Evolutionary conservation across 345 rosid species (phyloP), one percentile per base, ranked within the genome.

Genomic region (Firmiana major): DNA sequence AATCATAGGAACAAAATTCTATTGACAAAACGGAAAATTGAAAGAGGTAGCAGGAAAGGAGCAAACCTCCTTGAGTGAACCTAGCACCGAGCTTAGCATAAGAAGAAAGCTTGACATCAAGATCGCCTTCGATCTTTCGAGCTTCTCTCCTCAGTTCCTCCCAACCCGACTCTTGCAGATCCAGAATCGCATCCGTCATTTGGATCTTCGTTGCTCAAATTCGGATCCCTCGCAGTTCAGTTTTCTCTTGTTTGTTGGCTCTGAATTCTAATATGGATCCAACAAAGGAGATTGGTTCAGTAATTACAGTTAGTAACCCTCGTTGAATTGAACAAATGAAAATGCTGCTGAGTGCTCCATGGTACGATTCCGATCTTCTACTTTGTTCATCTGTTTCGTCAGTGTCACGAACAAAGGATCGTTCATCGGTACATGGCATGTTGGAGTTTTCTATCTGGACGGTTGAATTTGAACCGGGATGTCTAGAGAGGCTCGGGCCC

Each of bases 71-170:
- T 81, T 94, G 99, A 21, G 90, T 86, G 85, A 92, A 94, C 77
- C 98, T 87, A 43, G 97, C 85, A 45, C 99, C 99, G 63, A 97
- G 93, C 85, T 97, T 97, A 54, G 98, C 99, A 72, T 97, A 97
- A 31, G 98, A 94, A 64, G 98, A 92, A 71, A 97, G 96, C 86
- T 97, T 97, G 60, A 96, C 97, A 63, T 95, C 99, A 76, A 95
- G 94, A 92, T 95, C 98, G 77, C 97, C 94, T 85, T 93, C 99
- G 81, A 97, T 84, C 88, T 91, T 96, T 68, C 98, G 90, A 68
- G 98, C 98, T 72, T 92, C 97, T 75, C 84, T 86, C 84, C 99
- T 87, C 71, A 94, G 87, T 76, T 96, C 99, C 81, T 92, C 99
- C 97, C 99, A 96, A 28, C 98, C 98, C 31, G 97, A 92, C 81